Evolutionary conservation across 768 basidiomycete genomes (phyloP).

Genomic region (Leucocoprinus sp.): DNA sequence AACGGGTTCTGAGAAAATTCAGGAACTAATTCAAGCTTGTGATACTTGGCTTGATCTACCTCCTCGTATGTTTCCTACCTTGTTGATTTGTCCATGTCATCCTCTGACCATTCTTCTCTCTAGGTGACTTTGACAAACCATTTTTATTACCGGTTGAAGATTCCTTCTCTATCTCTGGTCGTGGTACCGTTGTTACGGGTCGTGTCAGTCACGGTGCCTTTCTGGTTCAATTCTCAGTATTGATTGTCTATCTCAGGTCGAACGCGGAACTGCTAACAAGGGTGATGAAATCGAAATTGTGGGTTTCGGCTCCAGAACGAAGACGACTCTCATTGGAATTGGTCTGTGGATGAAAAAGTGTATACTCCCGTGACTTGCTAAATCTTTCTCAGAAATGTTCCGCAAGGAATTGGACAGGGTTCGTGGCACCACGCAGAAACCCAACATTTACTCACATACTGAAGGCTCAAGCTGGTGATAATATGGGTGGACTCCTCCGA

Average conservation of each 20-base stretch:
- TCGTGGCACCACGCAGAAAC: constrained; percentile 16
- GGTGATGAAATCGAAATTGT: constrained; percentile 91
- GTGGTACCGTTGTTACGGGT: constrained; percentile 96
- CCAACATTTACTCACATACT: constrained; percentile 2
- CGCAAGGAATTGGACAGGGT: constrained; percentile 98
- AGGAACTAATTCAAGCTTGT: constrained; percentile 77
- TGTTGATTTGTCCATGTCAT: neutral
- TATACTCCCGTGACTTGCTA: neutral
- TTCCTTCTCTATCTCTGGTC: constrained; percentile 95
- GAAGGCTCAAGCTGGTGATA: constrained; percentile 95
- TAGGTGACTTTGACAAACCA: constrained; percentile 94
- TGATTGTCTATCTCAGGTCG: constrained; percentile 42
- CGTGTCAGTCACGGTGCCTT: constrained; percentile 43
- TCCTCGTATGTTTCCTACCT: constrained; percentile 47
- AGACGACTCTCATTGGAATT: constrained; percentile 94
- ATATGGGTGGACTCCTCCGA: constrained; percentile 96
- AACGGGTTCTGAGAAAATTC: constrained; percentile 73
- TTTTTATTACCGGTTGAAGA: constrained; percentile 97
- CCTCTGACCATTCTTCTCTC: neutral
- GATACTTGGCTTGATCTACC: constrained; percentile 96
- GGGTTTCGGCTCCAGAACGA: constrained; percentile 72
- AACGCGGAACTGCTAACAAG: constrained; percentile 87
- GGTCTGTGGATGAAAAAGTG: constrained; percentile 34
- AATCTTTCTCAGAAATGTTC: constrained; percentile 79
- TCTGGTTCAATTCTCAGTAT: neutral